Conservation (phyloP, 306 rosid genomes). For the Alnus rubra region DNA sequence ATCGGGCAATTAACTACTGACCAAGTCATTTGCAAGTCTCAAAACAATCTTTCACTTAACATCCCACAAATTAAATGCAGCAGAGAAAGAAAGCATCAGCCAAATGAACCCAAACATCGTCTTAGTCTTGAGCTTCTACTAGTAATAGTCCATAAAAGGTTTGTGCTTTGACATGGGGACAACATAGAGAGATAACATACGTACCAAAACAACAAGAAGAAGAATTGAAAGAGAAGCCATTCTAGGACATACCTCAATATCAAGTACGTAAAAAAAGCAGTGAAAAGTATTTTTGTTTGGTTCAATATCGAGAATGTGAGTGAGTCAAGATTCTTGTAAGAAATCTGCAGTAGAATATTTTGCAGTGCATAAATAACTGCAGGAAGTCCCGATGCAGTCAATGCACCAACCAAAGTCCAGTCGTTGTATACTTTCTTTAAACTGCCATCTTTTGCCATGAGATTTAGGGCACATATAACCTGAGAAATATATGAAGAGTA, state of each 20-base stretch:
- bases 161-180: neutral
- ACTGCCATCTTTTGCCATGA: conserved; percentile 83
- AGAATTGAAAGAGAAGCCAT: conserved; percentile 8
- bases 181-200: neutral
- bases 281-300: conserved; percentile 91
- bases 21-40: conserved; percentile 1
- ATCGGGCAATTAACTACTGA: neutral
- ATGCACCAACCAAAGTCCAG: conserved; percentile 86
- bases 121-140: neutral
- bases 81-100: neutral
- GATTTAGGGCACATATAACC: conserved; percentile 71
- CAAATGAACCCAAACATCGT: neutral
- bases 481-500: conserved; percentile 29
- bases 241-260: conserved; percentile 64
- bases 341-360: conserved; percentile 92
- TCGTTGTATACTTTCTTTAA: conserved; percentile 58
- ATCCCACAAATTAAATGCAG: neutral
- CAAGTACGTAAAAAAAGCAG: conserved; percentile 81
- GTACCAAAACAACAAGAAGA: conserved; percentile 11
- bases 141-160: neutral
- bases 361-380: conserved; percentile 95
- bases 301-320: conserved; percentile 94
- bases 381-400: conserved; percentile 96
- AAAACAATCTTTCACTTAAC: neutral
- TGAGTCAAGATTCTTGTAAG: conserved; percentile 95